Evolutionary conservation across 768 basidiomycete genomes (phyloP).

Genomic region (Panaeolus cyanescens): DNA sequence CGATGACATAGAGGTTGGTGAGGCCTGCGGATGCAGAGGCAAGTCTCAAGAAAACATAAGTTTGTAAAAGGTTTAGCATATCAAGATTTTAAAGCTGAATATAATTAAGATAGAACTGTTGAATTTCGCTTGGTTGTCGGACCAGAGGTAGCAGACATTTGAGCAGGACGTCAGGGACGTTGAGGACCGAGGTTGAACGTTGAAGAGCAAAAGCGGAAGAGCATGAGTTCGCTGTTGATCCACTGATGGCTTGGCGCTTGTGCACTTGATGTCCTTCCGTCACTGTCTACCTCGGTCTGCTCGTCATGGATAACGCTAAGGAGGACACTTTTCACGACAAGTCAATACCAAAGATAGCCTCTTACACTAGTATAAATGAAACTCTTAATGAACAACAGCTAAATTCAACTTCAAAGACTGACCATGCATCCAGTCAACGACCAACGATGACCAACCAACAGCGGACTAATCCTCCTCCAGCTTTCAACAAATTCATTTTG

Average conservation of each 20-base stretch:
- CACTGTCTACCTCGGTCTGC: neutral
- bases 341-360: neutral
- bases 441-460: neutral
- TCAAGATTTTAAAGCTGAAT: neutral
- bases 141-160: neutral
- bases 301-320: neutral
- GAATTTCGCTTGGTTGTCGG: neutral
- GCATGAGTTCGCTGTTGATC: neutral
- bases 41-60: neutral
- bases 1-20: neutral
- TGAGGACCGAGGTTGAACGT: too few relatives aligned
- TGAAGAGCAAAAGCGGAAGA: neutral
- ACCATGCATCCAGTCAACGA: neutral
- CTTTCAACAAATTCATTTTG: slow-evolving; percentile 84
- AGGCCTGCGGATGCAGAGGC: neutral
- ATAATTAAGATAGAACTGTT: neutral
- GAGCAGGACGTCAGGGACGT: neutral
- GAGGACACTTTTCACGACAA: neutral
- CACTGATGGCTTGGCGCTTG: neutral
- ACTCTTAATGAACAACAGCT: neutral
- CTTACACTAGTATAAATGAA: neutral
- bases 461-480: slow-evolving; percentile 22
- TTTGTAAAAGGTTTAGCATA: neutral
- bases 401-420: neutral
- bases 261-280: neutral